Evolutionary conservation across 352 stramenopile genomes (phyloP), one percentile per base, ranked within the genome.

Genomic region (Phytophthora pisi): DNA sequence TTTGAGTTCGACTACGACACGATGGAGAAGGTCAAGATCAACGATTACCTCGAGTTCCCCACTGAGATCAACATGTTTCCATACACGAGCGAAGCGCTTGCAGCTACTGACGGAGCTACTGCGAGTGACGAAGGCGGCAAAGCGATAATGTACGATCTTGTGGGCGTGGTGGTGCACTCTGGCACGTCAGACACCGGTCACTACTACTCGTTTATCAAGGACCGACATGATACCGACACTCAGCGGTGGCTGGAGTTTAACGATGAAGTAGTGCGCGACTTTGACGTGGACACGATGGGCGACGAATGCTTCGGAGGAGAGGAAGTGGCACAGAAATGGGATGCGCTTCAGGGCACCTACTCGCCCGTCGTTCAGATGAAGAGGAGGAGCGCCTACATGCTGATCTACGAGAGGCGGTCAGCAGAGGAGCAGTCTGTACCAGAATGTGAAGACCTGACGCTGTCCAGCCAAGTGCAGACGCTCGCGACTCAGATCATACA

Each of bases 131-230:
- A 43, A 51, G 5, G 7, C 1, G 10, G 24, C 9, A 53, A 59
- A 40, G 9, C 46, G 23, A 66, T 73, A 5, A 76, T 94, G 77
- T 98, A 98, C 63, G 82, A 97, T 20, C 84, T 98, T 6, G 82
- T 91, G 5, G 95, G 95, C 8, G 81, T 98, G 15, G 90, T 98
- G 16, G 92, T 98, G 4, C 95, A 98, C 69, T 97, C 86, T 0
- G 95, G 95, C 1, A 98, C 91, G 18, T 84, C 89, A 0, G 90
- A 98, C 56, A 96, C 85, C 51, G 95, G 95, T 0, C 95, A 98
- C 79, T 98, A 98, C 67, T 98, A 98, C 68, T 97, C 86, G 20
- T 98, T 97, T 74, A 92, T 98, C 47, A 88, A 92, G 28, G 90
- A 98, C 46, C 77, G 89, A 34, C 46, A 72, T 7, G 55, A 67